Conservation (phyloP, 1,284 basidiomycete genomes). For the Ganoderma resinaceum region DNA sequence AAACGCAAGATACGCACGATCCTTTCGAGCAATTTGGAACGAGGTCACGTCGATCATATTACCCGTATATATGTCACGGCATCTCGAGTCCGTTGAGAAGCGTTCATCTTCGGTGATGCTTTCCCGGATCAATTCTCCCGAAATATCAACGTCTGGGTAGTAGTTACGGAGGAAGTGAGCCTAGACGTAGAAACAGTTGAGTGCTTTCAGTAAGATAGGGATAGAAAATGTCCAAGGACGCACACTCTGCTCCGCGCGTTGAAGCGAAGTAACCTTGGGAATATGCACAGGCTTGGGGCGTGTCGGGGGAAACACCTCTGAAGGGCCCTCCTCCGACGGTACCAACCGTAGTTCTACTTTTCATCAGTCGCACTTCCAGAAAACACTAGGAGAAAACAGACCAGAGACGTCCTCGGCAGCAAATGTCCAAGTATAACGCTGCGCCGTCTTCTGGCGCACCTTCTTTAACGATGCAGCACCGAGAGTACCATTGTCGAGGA, state of each 20-base stretch:
- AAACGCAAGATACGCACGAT: conserved; percentile 54
- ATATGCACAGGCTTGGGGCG: conserved; percentile 44
- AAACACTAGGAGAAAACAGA: conserved; percentile 18
- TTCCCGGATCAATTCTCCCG: conserved; percentile 65
- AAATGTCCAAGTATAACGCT: conserved; percentile 61
- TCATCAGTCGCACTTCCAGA: background rate
- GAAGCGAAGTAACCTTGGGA: conserved; percentile 44
- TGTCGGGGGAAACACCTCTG: conserved; percentile 64
- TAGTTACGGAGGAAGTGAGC: conserved; percentile 71
- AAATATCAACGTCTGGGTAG: conserved; percentile 75
- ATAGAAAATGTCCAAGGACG: conserved; percentile 26
- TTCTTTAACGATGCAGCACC: conserved; percentile 57
- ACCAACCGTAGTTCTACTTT: conserved; percentile 37
- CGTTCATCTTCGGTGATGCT: conserved; percentile 56
- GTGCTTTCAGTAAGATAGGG: background rate
- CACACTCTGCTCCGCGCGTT: conserved; percentile 70
- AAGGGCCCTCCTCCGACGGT: conserved; percentile 40
- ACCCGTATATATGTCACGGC: conserved; percentile 63
- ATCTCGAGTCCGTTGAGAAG: conserved; percentile 40
- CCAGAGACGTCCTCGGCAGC: conserved; percentile 43
- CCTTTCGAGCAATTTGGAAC: conserved; percentile 37
- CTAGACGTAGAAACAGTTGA: conserved; percentile 44
- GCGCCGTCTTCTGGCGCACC: conserved; percentile 40
- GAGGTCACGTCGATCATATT: conserved; percentile 55
- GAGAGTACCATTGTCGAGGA: conserved; percentile 60